These are phyloP conservation scores for Penicillium paradoxum DNA, from an alignment of 495 filamentous ascomycete genomes.

Conservation along the genomic window DNA sequence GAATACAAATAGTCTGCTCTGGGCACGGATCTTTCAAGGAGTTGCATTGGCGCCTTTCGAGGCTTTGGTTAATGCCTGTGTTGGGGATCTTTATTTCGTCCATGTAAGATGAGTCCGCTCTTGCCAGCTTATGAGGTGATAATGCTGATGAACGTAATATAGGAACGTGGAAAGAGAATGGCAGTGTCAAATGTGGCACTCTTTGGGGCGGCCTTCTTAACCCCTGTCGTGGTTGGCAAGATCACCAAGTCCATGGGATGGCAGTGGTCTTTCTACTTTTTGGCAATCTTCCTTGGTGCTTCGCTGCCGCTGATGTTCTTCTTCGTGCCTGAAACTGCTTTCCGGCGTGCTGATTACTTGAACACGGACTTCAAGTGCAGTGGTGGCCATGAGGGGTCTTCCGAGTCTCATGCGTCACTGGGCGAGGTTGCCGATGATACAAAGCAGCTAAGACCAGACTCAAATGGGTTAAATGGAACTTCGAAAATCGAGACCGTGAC, in stretches of 20 bases:
- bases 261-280: constrained; percentile 71
- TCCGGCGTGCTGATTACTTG: constrained; percentile 54
- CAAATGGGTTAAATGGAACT: not conserved
- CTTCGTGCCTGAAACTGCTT: constrained; percentile 84
- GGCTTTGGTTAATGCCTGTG: constrained; percentile 68
- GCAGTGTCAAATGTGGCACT: constrained; percentile 82
- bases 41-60: constrained; percentile 73
- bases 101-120: constrained; percentile 49
- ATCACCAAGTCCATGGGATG: constrained; percentile 73
- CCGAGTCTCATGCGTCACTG: constrained; percentile 10
- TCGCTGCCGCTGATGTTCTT: constrained; percentile 64
- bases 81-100: constrained; percentile 73
- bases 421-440: constrained; percentile 8
- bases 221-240: constrained; percentile 80
- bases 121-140: not conserved
- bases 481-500: constrained; percentile 11
- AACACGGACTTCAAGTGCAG: constrained; percentile 54
- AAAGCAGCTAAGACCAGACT: constrained; percentile 12
- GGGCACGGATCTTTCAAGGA: constrained; percentile 71
- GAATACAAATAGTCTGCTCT: constrained; percentile 66
- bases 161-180: constrained; percentile 85
- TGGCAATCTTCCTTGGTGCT: constrained; percentile 61
- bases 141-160: constrained; percentile 7
- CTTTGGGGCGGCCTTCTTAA: constrained; percentile 90
- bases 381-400: constrained; percentile 9